Conservation (phyloP, 768 basidiomycete species). For the Mycena leptocephala region DNA sequence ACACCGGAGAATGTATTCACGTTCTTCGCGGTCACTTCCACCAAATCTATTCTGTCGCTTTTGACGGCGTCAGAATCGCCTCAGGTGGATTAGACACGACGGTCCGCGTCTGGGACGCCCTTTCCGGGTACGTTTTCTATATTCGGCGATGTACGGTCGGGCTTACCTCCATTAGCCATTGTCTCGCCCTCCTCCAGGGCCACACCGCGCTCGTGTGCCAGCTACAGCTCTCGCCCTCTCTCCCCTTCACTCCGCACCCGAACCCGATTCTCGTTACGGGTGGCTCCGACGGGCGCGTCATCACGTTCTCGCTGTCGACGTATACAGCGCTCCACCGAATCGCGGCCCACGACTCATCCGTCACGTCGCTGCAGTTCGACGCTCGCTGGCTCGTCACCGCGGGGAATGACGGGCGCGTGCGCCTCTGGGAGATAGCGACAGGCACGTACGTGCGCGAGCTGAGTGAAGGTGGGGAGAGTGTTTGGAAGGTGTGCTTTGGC, state of each 20-base stretch:
- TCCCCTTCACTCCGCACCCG: constrained; percentile 81
- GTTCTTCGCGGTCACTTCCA: constrained; percentile 88
- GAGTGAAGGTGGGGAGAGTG: constrained; percentile 82
- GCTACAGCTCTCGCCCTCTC: constrained; percentile 79
- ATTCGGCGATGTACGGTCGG: not conserved
- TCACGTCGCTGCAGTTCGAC: constrained; percentile 93
- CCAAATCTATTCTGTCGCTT: constrained; percentile 93
- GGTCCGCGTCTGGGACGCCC: constrained; percentile 91
- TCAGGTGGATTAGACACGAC: constrained; percentile 96
- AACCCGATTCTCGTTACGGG: constrained; percentile 77
- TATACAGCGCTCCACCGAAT: constrained; percentile 73
- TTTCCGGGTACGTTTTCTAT: constrained; percentile 76
- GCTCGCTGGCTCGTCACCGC: constrained; percentile 86
- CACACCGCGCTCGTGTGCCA: constrained; percentile 96
- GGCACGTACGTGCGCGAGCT: constrained; percentile 85
- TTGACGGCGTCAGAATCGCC: constrained; percentile 86
- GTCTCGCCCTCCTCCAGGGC: constrained; percentile 88
- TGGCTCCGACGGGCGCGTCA: constrained; percentile 87
- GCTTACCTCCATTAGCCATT: constrained; percentile 66
- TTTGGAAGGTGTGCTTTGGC: constrained; percentile 90
- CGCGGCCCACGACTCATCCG: constrained; percentile 90
- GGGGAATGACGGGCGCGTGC: constrained; percentile 89
- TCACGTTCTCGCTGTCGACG: constrained; percentile 72
- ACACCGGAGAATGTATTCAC: constrained; percentile 90
- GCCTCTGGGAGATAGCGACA: constrained; percentile 78